Percentiles rank a stretch among this genome's conserved stretches.
Evolutionary conservation across 2,329 filamentous ascomycete species (phyloP).

Genomic region (Alternaria alternata): DNA sequence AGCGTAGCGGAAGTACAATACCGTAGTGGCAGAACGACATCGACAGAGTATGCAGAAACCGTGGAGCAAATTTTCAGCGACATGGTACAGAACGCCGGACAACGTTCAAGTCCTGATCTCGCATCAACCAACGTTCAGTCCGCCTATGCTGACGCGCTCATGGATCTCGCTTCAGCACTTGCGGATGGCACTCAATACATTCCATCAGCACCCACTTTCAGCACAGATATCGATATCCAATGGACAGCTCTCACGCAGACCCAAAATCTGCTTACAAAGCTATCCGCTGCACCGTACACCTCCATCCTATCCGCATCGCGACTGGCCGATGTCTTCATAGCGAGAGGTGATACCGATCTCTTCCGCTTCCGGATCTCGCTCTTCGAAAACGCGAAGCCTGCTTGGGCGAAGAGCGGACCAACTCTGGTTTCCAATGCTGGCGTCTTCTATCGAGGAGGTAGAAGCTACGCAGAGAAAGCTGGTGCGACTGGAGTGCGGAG

Average conservation of each 20-base stretch:
- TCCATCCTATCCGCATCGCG: conserved; percentile 32
- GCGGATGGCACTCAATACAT: conserved; percentile 34
- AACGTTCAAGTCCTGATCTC: conserved; percentile 59
- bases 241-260: conserved; percentile 46
- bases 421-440: conserved; percentile 51
- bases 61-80: conserved; percentile 46
- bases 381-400: conserved; percentile 30
- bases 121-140: conserved; percentile 62
- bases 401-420: conserved; percentile 43
- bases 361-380: conserved; percentile 45
- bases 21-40: conserved; percentile 58
- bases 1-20: conserved; percentile 66
- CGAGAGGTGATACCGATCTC: conserved; percentile 45
- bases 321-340: conserved; percentile 43
- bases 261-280: conserved; percentile 38
- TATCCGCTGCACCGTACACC: conserved; percentile 28
- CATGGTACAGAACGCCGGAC: conserved; percentile 52
- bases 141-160: conserved; percentile 65
- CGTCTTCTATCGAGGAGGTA: conserved; percentile 47
- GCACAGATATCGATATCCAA: conserved; percentile 34
- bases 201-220: conserved; percentile 19
- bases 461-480: conserved; percentile 43
- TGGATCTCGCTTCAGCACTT: conserved; percentile 61
- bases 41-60: conserved; percentile 61
- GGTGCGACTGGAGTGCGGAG: conserved; percentile 49